Evolutionary conservation across 371 early-diverging fungal species (phyloP).

Genomic region (Apophysomyces sp.): DNA sequence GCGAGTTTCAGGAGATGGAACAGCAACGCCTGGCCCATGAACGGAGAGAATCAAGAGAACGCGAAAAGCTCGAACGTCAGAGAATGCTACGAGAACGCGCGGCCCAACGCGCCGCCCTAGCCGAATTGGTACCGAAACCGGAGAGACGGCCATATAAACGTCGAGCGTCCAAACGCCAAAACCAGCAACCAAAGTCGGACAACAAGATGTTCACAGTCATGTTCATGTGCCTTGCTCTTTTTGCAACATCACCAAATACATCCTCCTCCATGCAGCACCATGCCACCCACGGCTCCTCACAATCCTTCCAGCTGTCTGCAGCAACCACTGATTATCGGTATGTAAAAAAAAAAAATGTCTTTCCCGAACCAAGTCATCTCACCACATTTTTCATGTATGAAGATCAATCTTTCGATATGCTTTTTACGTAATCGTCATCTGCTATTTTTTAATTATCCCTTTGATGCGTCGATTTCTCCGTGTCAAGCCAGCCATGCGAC

Average conservation of each 20-base stretch:
- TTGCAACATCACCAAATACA: constrained; percentile 2
- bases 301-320: not conserved
- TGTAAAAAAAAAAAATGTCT: not conserved
- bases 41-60: constrained; percentile 24
- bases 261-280: not conserved
- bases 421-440: not conserved
- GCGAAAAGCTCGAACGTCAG: constrained; percentile 21
- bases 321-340: not conserved
- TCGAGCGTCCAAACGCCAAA: not conserved
- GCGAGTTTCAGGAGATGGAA: constrained; percentile 19
- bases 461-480: not conserved
- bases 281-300: not conserved
- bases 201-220: constrained; percentile 11
- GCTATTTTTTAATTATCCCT: not conserved
- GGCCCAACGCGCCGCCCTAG: constrained; percentile 29
- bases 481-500: not conserved
- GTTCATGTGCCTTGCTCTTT: constrained; percentile 10
- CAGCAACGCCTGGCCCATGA: constrained; percentile 19
- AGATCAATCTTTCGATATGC: not conserved
- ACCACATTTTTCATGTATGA: too few species aligned
- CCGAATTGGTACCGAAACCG: constrained; percentile 25
- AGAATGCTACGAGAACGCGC: constrained; percentile 25
- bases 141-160: constrained; percentile 30
- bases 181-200: not conserved
- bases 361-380: not conserved